Evolutionary conservation across 257 asterid genomes (phyloP), one percentile per base, ranked within the genome.

Genomic region (Prunella vulgaris): DNA sequence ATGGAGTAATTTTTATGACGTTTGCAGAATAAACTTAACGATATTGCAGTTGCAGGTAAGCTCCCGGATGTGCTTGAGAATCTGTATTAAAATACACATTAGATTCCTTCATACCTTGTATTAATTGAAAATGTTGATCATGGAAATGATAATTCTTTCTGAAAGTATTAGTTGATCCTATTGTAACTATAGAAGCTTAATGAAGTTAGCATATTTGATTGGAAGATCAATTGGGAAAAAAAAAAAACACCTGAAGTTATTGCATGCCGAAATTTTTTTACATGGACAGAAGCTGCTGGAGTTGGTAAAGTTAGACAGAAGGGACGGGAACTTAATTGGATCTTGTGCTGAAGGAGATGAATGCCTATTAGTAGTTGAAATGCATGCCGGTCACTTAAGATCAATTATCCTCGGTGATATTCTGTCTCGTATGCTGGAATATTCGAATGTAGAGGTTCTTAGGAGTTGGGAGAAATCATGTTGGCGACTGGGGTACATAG

Each of bases 401-500:
- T 94, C 99, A 12, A 89, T 97, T 15, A 94, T 94, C 37, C 91
- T 94, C 68, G 97, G 99, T 28, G 97, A 94, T 73, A 91, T 97
- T 56, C 77, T 94, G 22, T 93, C 97, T 48, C 96, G 99, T 65
- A 85, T 91, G 97, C 77, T 94, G 70, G 99, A 94, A 82, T 89
- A 75, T 73, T 84, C 97, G 66, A 85, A 91, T 60, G 97, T 91
- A 71, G 90, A 86, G 67, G 97, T 91, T 83, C 88, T 94, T 59
- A 80, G 95, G 42, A n/a, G n/a, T n/a, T n/a, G n/a, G n/a, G n/a
- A 84, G 96, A 79, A 94, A 94, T 74, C 99, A 94, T 64, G 96
- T 94, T 49, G 99, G 99, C 28, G 99, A 94, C 68, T 94, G 97
- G 99, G 97, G 97, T 71, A 94, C 97, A 12, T 97, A 91, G 89